Percentiles rank a stretch among this genome's conserved stretches.
Evolutionary conservation across 495 filamentous ascomycete species (phyloP).

Genomic region (Neurospora terricola): DNA sequence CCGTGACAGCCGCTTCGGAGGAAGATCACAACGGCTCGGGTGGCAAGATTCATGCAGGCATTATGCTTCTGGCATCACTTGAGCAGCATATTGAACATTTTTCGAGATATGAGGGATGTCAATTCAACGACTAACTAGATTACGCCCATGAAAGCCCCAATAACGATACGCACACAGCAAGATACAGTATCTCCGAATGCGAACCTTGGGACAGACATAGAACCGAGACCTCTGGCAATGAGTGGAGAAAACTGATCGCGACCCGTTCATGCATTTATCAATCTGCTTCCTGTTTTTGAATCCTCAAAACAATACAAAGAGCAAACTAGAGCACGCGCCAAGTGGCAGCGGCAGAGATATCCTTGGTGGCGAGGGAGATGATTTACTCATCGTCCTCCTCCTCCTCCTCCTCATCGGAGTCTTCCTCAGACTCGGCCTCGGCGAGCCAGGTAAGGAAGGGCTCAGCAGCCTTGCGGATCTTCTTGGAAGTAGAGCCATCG

Average conservation of each 20-base stretch:
- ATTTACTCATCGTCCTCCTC: conserved; percentile 2
- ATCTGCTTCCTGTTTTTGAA: not conserved
- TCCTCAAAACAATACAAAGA: not conserved
- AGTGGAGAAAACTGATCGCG: not conserved
- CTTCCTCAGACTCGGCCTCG: conserved; percentile 75
- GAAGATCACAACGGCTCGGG: not conserved
- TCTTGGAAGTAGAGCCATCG: conserved; percentile 79
- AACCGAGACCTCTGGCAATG: not conserved
- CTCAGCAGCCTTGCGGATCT: conserved; percentile 90
- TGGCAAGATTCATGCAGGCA: not conserved
- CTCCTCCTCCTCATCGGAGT: conserved; percentile 54
- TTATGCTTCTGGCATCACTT: not conserved
- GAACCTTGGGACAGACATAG: not conserved
- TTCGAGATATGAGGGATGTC: not conserved
- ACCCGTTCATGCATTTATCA: not conserved
- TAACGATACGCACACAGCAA: not conserved
- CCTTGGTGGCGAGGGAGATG: conserved; percentile 2
- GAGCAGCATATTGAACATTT: not conserved
- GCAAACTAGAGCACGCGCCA: not conserved
- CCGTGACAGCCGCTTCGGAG: not conserved
- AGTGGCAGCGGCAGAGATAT: not conserved
- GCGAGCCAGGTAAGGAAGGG: conserved; percentile 91
- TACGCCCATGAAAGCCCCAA: not conserved
- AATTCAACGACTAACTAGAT: not conserved
- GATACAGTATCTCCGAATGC: not conserved